Evolutionary conservation across 352 stramenopile genomes (phyloP), one percentile per base, ranked within the genome.

Genomic region (Phytophthora hibernalis): DNA sequence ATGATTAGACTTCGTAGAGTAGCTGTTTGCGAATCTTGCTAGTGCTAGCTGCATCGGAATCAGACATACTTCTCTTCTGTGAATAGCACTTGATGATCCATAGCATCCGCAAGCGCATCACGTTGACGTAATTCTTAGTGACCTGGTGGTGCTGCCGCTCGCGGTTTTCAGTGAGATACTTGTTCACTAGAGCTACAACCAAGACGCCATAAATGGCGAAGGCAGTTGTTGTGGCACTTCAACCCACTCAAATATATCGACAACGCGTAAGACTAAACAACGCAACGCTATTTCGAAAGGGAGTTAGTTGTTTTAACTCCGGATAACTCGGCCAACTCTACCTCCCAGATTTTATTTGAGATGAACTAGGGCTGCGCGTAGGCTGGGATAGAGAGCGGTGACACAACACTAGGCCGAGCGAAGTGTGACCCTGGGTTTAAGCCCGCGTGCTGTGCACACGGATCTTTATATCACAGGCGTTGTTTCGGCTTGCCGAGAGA

Each of bases 1-100:
- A 31, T 4, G n/a, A 4, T 37, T 7, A 31, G 28, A 31, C 5
- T 31, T 9, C 5, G 3, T 58, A 9, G 2, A 30, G n/a, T 21
- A 60, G 38, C 38, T 43, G 18, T 4, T 42, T 5, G 24, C 21
- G 24, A 5, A 42, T 60, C 8, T 18, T 18, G 13, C 21, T 45
- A 20, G 22, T 57, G 16, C 45, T 48, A 7, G 26, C 33, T 2
- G 20, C 22, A 9, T n/a, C 24, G 3, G 24, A 44, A 10, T 9
- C 7, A 44, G 51, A 37, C 8, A 45, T 51, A 4, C 1, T 8
- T 21, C 22, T 3, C 20, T 38, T 30, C 0, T 20, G 20, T 11
- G 56, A 64, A 5, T 57, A 21, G 18, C 24, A 37, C 16, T 51
- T n/a, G n/a, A 57, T 57, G 11, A 57, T 16, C 37, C 57, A 53